phyloP scores from a whole-genome alignment of 805 yeast genomes.

The Kodamaea neixiangensis region DNA sequence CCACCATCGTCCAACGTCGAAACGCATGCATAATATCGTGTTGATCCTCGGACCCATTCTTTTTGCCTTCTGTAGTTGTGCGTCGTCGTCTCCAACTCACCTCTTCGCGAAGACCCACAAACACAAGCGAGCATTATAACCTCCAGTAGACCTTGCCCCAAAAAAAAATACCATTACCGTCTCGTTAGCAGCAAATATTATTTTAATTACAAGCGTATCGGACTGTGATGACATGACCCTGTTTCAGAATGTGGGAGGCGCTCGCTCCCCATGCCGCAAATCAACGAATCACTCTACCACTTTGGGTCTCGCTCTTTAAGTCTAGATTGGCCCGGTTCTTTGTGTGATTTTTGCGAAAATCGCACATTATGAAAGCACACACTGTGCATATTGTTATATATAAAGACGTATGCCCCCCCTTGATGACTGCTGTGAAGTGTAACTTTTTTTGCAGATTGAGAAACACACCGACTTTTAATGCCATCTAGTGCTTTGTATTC shows the following conservation, averaged over 20 bases:
- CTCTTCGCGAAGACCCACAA: background rate
- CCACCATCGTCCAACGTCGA: too few species aligned
- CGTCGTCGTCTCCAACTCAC: background rate
- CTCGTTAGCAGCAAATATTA: background rate
- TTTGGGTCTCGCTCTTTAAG: background rate
- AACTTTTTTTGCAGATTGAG: background rate
- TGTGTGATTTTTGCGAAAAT: background rate
- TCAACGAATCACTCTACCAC: background rate
- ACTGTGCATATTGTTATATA: background rate
- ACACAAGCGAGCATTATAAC: background rate
- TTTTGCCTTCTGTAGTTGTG: background rate
- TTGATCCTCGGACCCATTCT: background rate
- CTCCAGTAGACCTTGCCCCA: background rate
- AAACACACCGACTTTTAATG: too few species aligned
- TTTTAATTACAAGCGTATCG: background rate
- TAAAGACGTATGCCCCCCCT: background rate
- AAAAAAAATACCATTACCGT: constrained; percentile 3
- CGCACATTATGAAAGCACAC: background rate
- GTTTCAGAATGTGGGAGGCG: constrained; percentile 1
- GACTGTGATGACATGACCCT: background rate
- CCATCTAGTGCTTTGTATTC: background rate
- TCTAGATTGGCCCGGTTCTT: background rate
- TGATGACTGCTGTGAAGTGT: too few species aligned
- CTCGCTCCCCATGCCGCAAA: background rate
- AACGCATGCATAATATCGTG: too few species aligned